Evolutionary conservation across 305 asterid species (phyloP).

Genomic region (Fraxinus baroniana): DNA sequence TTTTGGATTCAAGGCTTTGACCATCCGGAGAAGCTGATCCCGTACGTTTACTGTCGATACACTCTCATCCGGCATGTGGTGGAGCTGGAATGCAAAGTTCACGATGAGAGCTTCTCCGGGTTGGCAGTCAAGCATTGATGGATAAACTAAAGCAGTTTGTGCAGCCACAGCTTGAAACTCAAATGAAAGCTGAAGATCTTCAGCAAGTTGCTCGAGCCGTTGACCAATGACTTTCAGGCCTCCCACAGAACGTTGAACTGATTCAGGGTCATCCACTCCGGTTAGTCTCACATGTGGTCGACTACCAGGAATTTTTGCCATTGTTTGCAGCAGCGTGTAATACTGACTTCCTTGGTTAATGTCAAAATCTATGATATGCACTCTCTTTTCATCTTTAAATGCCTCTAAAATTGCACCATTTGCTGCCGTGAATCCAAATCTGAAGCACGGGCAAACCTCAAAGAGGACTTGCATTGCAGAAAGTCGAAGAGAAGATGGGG

Average conservation of each 20-base stretch:
- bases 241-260: conserved; percentile 78
- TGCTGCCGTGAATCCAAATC: conserved; percentile 95
- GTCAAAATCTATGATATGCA: conserved; percentile 84
- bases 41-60: conserved; percentile 73
- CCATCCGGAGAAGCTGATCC: conserved; percentile 90
- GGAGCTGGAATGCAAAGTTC: conserved; percentile 95
- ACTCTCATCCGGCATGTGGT: conserved; percentile 95
- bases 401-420: conserved; percentile 84
- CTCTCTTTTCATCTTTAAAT: conserved; percentile 53
- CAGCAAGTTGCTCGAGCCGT: conserved; percentile 63
- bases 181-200: conserved; percentile 58
- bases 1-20: conserved; percentile 70
- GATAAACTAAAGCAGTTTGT: conserved; percentile 59
- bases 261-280: conserved; percentile 91
- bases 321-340: conserved; percentile 69
- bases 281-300: conserved; percentile 64
- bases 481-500: conserved; percentile 68
- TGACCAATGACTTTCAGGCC: conserved; percentile 66
- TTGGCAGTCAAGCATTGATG: conserved; percentile 46
- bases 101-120: conserved; percentile 74
- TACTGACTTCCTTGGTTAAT: conserved; percentile 95
- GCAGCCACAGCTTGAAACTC: conserved; percentile 68
- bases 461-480: conserved; percentile 96
- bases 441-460: conserved; percentile 87
- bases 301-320: conserved; percentile 50